These are phyloP conservation scores for Fraxinus sp. DNA, from an alignment of 305 asterid genomes.

Conservation along the genomic window DNA sequence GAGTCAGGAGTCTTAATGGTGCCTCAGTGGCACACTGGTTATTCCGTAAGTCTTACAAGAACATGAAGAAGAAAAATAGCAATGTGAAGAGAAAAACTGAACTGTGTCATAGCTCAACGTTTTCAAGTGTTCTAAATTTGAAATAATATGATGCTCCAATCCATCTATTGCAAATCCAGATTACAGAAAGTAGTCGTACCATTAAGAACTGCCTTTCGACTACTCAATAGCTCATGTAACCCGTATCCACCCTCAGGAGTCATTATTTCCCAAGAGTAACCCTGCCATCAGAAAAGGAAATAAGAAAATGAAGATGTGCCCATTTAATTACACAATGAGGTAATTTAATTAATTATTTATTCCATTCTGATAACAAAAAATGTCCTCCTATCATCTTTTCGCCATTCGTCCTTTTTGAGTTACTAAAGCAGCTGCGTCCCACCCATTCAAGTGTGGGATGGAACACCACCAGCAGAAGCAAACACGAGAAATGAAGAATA, in stretches of 20 bases:
- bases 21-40: neutral
- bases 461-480: neutral
- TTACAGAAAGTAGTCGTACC: constrained; percentile 39
- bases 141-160: neutral
- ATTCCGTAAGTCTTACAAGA: neutral
- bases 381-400: neutral
- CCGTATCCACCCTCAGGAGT: constrained; percentile 96
- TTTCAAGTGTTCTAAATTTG: neutral
- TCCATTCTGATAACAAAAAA: neutral
- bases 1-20: constrained; percentile 14
- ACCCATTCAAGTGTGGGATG: neutral
- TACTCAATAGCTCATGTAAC: constrained; percentile 59
- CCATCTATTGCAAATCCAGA: neutral
- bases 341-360: neutral
- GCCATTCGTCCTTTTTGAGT: neutral
- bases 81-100: neutral
- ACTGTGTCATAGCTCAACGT: neutral
- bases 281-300: constrained; percentile 53
- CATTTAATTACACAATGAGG: neutral
- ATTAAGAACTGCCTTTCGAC: constrained; percentile 66
- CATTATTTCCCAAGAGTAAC: constrained; percentile 92
- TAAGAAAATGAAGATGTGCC: constrained; percentile 1
- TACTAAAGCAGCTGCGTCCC: neutral
- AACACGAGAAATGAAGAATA: neutral
- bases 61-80: neutral